Base-by-base conservation (phyloP, 2,329 filamentous ascomycete species). In the Anthostomella pinea region DNA sequence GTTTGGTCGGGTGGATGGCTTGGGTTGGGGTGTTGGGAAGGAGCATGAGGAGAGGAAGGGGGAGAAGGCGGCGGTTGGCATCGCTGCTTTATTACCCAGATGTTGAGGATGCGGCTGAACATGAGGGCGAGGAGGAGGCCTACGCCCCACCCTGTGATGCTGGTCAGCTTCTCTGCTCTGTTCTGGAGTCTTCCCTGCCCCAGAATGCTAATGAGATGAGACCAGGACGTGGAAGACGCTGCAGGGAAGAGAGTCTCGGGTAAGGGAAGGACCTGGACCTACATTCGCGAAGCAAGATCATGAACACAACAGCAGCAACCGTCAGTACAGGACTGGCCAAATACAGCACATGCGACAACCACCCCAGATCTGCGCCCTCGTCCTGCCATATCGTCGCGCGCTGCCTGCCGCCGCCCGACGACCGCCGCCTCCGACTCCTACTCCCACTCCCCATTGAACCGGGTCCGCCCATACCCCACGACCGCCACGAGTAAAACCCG, bases 21-120 rank as follows among this genome's bases (percentile, higher is more conserved):
- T 15, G 33, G 8, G 38, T 41, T 11, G 35, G 27, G 10, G 33
- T 23, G 28, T 29, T 21, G 17, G 35, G 26, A 13, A 15, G 9
- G 30, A 5, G 30, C 13, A 22, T 22, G 13, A 5, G 48, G 45
- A 19, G 26, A 38, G 14, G 33, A 28, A 38, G 36, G 40, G 16
- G 30, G 46, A 13, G 36, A 36, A 30, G 22, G 33, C 26, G 31
- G 32, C 21, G 25, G 56, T 24, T 47, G 51, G 5, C 65, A 60
- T 23, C 77, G 73, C 30, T 69, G 62, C 39, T 77, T 76, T 53
- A 82, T 73, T 21, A 76, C 65, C 58, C 66, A 66, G 38, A 78
- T 71, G 49, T 81, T 80, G 38, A 78, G 57, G 7, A 77, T 39
- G 10, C 79, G 75, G 2, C 74, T 71, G 9, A 69, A 29, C 51